A percentile compares a stretch with the other conserved stretches of the same genome.
Evolutionary conservation across 2,329 filamentous ascomycete genomes (phyloP).

Genomic region (Cercospora brassicicola): DNA sequence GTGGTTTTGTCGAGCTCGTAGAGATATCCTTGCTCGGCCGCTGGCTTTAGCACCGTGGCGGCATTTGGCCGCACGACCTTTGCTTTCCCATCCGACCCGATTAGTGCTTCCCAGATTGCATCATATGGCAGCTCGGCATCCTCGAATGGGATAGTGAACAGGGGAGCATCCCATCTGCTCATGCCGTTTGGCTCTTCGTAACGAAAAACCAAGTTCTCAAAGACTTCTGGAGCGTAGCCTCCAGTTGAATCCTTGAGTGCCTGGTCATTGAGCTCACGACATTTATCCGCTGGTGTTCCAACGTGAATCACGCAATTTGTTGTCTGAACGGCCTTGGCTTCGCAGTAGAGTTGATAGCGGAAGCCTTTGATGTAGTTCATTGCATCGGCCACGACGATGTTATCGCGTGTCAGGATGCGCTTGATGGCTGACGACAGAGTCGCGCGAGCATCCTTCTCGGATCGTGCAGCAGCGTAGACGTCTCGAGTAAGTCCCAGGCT

Average conservation of each 20-base stretch:
- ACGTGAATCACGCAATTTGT: conserved; percentile 71
- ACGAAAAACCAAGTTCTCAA: conserved; percentile 76
- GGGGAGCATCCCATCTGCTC: conserved; percentile 78
- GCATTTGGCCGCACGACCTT: conserved; percentile 72
- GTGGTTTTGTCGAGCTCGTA: conserved; percentile 78
- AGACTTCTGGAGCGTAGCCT: conserved; percentile 60
- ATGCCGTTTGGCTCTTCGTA: conserved; percentile 87
- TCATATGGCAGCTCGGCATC: conserved; percentile 68
- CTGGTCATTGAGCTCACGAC: conserved; percentile 61
- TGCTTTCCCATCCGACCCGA: conserved; percentile 60
- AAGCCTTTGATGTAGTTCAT: conserved; percentile 90
- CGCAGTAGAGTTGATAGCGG: conserved; percentile 82
- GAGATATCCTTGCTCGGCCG: conserved; percentile 67
- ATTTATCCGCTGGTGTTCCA: conserved; percentile 57
- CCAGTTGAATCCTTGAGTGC: conserved; percentile 37
- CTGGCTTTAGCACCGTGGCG: conserved; percentile 69
- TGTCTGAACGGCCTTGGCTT: conserved; percentile 76
- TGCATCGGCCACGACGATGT: conserved; percentile 77
- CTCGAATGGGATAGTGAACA: conserved; percentile 77
- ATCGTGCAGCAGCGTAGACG: conserved; percentile 74
- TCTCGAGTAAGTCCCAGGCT: conserved; percentile 66
- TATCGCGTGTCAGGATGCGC: conserved; percentile 67
- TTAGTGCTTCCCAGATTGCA: conserved; percentile 71
- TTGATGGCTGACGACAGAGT: conserved; percentile 76
- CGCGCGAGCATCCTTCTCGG: conserved; percentile 80